A percentile compares a stretch with the other conserved stretches of the same genome.
Evolutionary conservation across 169 alveolate species (phyloP).

Genomic region (Blepharisma undulans): DNA sequence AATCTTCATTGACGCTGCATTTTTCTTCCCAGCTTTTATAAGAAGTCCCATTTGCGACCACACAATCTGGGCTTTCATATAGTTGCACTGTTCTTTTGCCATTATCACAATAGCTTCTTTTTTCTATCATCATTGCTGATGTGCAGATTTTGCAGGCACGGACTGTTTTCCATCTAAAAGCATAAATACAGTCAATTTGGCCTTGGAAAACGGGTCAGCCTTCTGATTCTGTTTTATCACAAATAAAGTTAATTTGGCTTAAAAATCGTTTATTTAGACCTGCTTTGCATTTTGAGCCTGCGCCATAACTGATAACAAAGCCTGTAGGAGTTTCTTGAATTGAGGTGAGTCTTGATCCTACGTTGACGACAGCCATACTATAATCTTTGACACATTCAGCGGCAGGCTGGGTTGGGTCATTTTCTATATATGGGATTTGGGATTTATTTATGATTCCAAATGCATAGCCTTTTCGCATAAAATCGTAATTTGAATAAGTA

Average conservation of each 20-base stretch:
- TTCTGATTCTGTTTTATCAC: slow-evolving; percentile 32
- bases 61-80: background rate
- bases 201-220: slow-evolving; percentile 29
- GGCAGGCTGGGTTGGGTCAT: background rate
- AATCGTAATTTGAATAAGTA: background rate
- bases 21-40: slow-evolving; percentile 9
- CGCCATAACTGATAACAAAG: background rate
- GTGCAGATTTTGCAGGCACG: slow-evolving; percentile 13
- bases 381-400: background rate
- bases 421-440: background rate
- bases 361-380: background rate
- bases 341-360: background rate
- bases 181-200: background rate
- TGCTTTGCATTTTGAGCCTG: background rate
- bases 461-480: background rate
- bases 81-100: slow-evolving; percentile 3
- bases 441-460: background rate
- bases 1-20: background rate
- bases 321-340: background rate
- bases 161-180: slow-evolving; percentile 8
- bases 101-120: background rate
- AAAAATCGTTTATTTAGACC: background rate
- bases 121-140: background rate
- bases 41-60: background rate
- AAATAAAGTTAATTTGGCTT: background rate